Conservation (phyloP, 2,329 filamentous ascomycete species). For the Fusarium luffae region DNA sequence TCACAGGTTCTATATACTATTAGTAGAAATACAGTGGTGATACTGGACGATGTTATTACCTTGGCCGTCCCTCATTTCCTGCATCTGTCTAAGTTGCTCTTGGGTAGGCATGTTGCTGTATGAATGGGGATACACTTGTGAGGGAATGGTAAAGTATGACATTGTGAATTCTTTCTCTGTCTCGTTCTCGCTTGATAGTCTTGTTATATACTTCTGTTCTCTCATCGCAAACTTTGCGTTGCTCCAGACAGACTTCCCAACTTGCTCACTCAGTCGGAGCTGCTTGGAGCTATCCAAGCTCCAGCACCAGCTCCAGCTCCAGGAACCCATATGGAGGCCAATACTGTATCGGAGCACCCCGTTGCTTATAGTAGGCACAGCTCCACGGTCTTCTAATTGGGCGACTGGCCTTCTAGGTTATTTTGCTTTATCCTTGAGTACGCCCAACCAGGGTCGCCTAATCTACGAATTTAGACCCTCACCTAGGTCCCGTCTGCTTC, state of each 20-base stretch:
- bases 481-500: too few relatives aligned
- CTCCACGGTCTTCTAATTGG: too few relatives aligned
- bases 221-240: rapidly evolving
- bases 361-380: too few relatives aligned
- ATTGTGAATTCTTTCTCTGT: rapidly evolving
- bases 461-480: too few relatives aligned
- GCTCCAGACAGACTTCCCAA: neutral
- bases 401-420: too few relatives aligned
- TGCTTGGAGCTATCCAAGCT: too few relatives aligned
- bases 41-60: rapidly evolving
- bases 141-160: rapidly evolving
- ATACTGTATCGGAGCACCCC: too few relatives aligned
- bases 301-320: too few relatives aligned
- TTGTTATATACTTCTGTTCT: neutral
- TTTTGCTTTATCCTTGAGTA: too few relatives aligned
- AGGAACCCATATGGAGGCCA: too few relatives aligned
- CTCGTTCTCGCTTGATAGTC: rapidly evolving
- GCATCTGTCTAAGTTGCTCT: neutral
- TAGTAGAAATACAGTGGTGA: rapidly evolving
- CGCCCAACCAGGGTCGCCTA: too few relatives aligned
- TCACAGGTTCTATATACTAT: neutral
- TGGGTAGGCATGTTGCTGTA: neutral
- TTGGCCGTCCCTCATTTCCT: rapidly evolving
- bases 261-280: neutral
- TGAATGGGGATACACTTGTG: rapidly evolving